Conservation (phyloP, 305 asterid genomes). For the Coffea humblotiana region DNA sequence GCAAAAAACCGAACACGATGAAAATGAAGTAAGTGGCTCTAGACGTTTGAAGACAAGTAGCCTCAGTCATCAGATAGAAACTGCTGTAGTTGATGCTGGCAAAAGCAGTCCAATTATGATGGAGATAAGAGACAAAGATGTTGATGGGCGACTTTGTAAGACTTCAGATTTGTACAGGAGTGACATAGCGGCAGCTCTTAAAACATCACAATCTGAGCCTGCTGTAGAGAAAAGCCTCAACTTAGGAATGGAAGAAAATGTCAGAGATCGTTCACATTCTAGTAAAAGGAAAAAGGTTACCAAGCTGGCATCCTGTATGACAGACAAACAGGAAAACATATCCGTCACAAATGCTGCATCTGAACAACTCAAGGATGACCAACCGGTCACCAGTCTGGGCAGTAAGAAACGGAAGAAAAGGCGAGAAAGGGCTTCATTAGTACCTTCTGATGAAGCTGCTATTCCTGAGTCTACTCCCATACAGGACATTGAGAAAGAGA, state of each 20-base stretch:
- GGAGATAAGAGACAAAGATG: not conserved
- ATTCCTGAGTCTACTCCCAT: not conserved
- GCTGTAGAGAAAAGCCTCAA: constrained; percentile 17
- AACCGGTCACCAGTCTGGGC: constrained; percentile 2
- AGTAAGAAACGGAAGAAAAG: constrained; percentile 21
- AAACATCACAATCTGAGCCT: constrained; percentile 21
- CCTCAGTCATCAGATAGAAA: not conserved
- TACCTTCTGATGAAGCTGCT: constrained; percentile 13
- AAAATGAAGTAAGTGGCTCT: constrained; percentile 15
- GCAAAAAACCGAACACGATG: constrained; percentile 32
- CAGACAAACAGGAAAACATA: not conserved
- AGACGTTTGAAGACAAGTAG: not conserved
- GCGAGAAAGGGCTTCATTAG: not conserved
- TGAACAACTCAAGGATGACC: constrained; percentile 6
- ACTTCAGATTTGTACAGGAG: not conserved
- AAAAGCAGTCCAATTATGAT: not conserved
- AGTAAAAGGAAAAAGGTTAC: constrained; percentile 10
- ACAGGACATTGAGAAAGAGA: not conserved
- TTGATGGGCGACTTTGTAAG: not conserved
- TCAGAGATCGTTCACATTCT: constrained; percentile 8
- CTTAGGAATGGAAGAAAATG: constrained; percentile 19
- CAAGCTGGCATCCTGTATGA: not conserved
- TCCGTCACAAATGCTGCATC: constrained; percentile 23
- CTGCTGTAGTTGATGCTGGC: not conserved
- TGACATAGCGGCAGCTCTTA: constrained; percentile 9